These are phyloP conservation scores for Phaffomyces opuntiae DNA, from an alignment of 805 yeast genomes.

Conservation along the genomic window DNA sequence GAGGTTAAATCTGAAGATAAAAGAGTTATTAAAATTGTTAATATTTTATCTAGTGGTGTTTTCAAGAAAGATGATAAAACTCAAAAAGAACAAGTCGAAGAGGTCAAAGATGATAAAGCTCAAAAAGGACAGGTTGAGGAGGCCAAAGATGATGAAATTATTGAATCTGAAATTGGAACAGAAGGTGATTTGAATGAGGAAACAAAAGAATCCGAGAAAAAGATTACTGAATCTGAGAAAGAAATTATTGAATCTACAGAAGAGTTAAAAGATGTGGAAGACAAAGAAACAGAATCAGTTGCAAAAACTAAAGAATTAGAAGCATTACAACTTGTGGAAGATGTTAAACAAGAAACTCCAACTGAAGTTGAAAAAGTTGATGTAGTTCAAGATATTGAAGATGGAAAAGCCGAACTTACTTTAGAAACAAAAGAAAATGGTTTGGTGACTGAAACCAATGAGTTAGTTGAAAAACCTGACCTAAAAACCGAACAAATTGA, in stretches of 20 bases:
- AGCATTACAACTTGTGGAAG: not conserved
- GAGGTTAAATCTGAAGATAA: slow-evolving; percentile 19
- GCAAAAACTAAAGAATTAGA: not conserved
- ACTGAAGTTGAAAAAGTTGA: not conserved
- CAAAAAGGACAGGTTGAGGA: not conserved
- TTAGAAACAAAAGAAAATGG: too few relatives aligned
- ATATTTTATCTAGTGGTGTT: slow-evolving; percentile 16
- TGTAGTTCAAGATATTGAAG: too few relatives aligned
- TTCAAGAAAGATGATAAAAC: slow-evolving; percentile 3
- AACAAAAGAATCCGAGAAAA: not conserved
- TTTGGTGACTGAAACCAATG: too few relatives aligned
- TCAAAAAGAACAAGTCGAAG: not conserved
- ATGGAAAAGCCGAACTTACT: too few relatives aligned
- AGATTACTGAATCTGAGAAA: not conserved
- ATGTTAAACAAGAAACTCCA: not conserved
- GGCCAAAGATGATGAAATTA: not conserved
- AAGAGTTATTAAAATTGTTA: slow-evolving; percentile 16
- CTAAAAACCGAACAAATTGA: too few relatives aligned
- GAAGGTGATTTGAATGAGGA: not conserved
- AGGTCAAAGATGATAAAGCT: not conserved
- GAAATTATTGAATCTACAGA: not conserved
- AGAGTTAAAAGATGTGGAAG: not conserved
- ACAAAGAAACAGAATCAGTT: not conserved
- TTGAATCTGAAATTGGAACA: not conserved
- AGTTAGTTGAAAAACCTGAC: too few relatives aligned